Evolutionary conservation across 2,329 filamentous ascomycete species (phyloP), one percentile per base, ranked within the genome.

Genomic region (Alternaria consortialis): DNA sequence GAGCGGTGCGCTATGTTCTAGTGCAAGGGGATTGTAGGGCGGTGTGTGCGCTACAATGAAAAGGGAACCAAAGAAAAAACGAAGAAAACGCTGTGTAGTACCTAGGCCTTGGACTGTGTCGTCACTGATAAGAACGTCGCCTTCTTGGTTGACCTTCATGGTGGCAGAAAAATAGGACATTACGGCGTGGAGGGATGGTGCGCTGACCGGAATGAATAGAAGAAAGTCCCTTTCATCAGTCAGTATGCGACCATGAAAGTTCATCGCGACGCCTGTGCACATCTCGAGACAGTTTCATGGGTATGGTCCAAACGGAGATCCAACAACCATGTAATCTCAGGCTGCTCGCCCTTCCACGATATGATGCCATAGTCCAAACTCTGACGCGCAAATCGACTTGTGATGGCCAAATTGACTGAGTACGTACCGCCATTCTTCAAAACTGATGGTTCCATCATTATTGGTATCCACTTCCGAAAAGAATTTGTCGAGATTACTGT

Each of bases 361-460:
- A 20, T 50, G 27, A 47, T 47, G 27, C 43, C 43, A 20, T 8
- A 37, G 4, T 29, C n/a, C n/a, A 13, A 40, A 25, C 36, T 25
- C 13, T 15, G 17, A 25, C 25, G n/a, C 12, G 5, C 17, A 31
- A 31, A 2, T 29, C 43, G 13, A 31, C 25, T 25, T 52, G 15
- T 51, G 32, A 20, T 20, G 20, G 11, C 39, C 13, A 20, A 36
- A 48, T 2, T 12, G 34, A 29, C 15, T 47, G 8, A 12, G 13
- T 31, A 67, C 90, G 80, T 88, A 97, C 94, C 94, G 90, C 95
- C 95, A 98, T 85, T 99, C 95, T 68, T 93, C 89, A 80, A 97
- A 98, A 64, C 86, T 93, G 70, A 98, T 97, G 65, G 84, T 83
- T 2, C 93, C 93, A 77, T 99, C 94, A 69, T 90, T 87, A 81